A percentile compares a stretch with the other conserved stretches of the same genome.
Evolutionary conservation across 106 monocot genomes (phyloP).

Genomic region (Allium sativum): DNA sequence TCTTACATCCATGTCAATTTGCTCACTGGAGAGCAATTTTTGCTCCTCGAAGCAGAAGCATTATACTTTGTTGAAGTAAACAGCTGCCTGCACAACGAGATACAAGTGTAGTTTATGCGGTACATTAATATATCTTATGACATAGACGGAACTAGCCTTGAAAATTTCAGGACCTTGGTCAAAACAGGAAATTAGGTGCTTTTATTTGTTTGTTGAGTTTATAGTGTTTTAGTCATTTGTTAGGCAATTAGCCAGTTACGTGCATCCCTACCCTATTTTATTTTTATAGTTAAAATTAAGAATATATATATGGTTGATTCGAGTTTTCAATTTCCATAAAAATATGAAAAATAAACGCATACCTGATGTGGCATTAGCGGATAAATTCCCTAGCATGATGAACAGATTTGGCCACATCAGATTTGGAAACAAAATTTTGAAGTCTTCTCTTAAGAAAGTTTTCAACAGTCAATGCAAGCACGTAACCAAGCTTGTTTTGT

Average conservation of each 20-base stretch:
- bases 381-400: slow-evolving; percentile 67
- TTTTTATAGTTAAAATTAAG: no score
- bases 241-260: no score
- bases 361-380: slow-evolving; percentile 73
- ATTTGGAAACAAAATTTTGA: slow-evolving; percentile 59
- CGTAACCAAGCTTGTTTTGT: slow-evolving; percentile 61
- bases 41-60: slow-evolving; percentile 99
- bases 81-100: slow-evolving; percentile 75
- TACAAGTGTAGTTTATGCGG: no score
- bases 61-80: slow-evolving; percentile 95
- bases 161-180: no score
- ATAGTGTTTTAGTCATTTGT: no score
- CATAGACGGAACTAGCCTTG: no score
- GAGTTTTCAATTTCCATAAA: no score
- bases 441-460: slow-evolving; percentile 60
- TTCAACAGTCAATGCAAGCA: slow-evolving; percentile 49
- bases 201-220: no score
- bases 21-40: slow-evolving; percentile 80
- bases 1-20: slow-evolving; percentile 97
- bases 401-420: slow-evolving; percentile 61
- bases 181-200: no score
- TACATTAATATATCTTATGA: no score
- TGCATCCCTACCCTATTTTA: no score
- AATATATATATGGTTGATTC: no score
- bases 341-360: neutral